Percentiles rank a stretch among this genome's conserved stretches.
Conservation (phyloP, 257 asterid species). For the Forsythia suspensa region DNA sequence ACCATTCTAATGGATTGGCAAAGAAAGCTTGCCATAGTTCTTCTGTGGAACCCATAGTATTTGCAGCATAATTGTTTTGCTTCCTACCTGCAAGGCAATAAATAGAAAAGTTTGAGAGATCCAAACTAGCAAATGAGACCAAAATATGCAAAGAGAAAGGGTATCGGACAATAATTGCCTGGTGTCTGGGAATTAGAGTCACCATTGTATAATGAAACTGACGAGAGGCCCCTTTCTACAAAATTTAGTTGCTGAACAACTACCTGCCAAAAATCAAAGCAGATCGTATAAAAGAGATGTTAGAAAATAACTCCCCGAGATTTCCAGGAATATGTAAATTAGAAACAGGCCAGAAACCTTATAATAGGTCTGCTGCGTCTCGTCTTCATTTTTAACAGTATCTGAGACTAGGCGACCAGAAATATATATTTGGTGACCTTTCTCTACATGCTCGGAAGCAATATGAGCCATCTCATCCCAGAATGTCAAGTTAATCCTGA, state of each 20-base stretch:
- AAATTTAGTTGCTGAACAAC: slow-evolving; percentile 86
- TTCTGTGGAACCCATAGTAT: slow-evolving; percentile 66
- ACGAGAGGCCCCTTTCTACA: slow-evolving; percentile 53
- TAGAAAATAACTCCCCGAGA: background rate
- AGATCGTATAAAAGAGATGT: background rate
- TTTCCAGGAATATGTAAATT: slow-evolving; percentile 2
- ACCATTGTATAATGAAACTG: slow-evolving; percentile 59
- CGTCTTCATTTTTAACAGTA: slow-evolving; percentile 79
- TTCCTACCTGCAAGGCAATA: slow-evolving; percentile 53
- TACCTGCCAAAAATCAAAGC: slow-evolving; percentile 53
- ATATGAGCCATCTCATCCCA: slow-evolving; percentile 86
- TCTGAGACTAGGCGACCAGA: slow-evolving; percentile 83
- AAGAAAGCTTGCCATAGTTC: slow-evolving; percentile 98
- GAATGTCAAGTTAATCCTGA: slow-evolving; percentile 79
- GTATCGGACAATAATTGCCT: slow-evolving; percentile 28
- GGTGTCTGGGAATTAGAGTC: slow-evolving; percentile 46
- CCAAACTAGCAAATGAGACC: slow-evolving; percentile 7
- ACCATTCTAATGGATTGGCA: slow-evolving; percentile 92
- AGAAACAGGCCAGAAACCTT: slow-evolving; percentile 50
- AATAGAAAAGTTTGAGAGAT: slow-evolving; percentile 1
- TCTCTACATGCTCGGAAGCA: slow-evolving; percentile 80
- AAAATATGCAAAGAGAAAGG: background rate
- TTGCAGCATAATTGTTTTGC: slow-evolving; percentile 45
- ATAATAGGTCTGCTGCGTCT: slow-evolving; percentile 83
- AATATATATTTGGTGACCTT: slow-evolving; percentile 82